Evolutionary conservation across 352 stramenopile genomes (phyloP).

Genomic region (Thraustochytrium sp.): DNA sequence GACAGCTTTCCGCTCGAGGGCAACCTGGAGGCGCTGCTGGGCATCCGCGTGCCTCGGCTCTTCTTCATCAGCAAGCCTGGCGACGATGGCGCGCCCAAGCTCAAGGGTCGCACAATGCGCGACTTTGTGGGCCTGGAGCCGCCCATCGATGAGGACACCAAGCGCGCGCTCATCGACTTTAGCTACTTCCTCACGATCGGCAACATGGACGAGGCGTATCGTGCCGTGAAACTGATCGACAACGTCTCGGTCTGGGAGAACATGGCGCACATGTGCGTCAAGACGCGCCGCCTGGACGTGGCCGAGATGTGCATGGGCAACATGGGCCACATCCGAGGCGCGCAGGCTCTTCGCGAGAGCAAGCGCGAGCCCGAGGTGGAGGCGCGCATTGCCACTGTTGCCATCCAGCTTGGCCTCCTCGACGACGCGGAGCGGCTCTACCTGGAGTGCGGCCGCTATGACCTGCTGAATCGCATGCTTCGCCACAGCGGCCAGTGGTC

Average conservation of each 20-base stretch:
- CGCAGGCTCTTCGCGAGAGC: constrained; percentile 66
- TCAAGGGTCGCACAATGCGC: constrained; percentile 74
- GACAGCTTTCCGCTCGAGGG: constrained; percentile 75
- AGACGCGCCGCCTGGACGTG: constrained; percentile 86
- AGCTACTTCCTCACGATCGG: constrained; percentile 87
- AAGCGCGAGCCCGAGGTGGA: constrained; percentile 62
- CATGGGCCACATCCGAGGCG: constrained; percentile 82
- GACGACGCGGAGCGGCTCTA: constrained; percentile 84
- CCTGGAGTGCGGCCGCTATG: constrained; percentile 75
- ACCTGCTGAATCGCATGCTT: constrained; percentile 84
- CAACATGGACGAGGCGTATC: constrained; percentile 90
- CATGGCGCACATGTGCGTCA: constrained; percentile 92
- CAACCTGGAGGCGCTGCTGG: constrained; percentile 70
- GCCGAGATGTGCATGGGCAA: constrained; percentile 83
- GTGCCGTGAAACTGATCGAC: constrained; percentile 82
- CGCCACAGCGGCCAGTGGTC: constrained; percentile 81
- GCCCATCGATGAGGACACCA: constrained; percentile 70
- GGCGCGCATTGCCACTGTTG: constrained; percentile 74
- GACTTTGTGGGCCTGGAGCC: constrained; percentile 75
- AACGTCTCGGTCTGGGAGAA: constrained; percentile 88
- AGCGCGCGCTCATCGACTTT: constrained; percentile 84
- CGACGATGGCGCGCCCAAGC: constrained; percentile 41
- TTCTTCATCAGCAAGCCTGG: constrained; percentile 55
- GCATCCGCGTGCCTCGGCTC: constrained; percentile 70
- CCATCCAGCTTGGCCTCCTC: constrained; percentile 80